Base-by-base conservation (phyloP, 805 yeast genomes). In the Pichia occidentalis region DNA sequence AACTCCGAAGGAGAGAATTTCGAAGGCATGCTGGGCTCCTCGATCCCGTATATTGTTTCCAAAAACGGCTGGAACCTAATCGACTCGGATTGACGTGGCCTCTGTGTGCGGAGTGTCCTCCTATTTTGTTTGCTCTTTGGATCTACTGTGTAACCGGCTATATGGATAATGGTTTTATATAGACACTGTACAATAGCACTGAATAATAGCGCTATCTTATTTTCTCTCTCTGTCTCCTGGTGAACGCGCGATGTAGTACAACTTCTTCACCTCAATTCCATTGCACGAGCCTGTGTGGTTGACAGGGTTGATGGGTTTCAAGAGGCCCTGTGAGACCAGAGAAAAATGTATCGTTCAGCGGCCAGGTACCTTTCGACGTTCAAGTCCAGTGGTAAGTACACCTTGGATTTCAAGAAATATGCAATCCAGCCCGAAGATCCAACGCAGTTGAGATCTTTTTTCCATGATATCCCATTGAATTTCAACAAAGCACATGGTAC, bases 381-480 rank as follows among this genome's bases (percentile, higher is more conserved):
- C 4, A 23, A 45, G 24, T 38, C 50, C 4, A 74, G 74, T 1
- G 45, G 67, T 5, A 70, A 67, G 40, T 63, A 61, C 44, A 53
- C 68, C 1, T 34, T 52, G 0, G 49, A 47, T 12, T 71, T 58
- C 60, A 69, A 67, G 42, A 66, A 67, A 28, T 80, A 74, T 37
- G 53, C 70, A 13, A 52, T 14, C 10, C 6, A 30, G 16, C 21
- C 31, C 12, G 7, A 31, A 21, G 7, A 13, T 12, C n/a, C 28
- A 24, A 12, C 10, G 14, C 7, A 13, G n/a, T n/a, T 27, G 5
- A n/a, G 19, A 1, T 80, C 87, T 0, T 79, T 61, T 53, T 80
- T 83, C 62, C 94, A 83, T 53, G 94, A 83, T 53, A 61, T 81
- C 3, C 86, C 88, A 2, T 48, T 82, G 8, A 64, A 61, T 9